Base-by-base conservation (phyloP, 768 basidiomycete genomes). In the Roridomyces roridus region DNA sequence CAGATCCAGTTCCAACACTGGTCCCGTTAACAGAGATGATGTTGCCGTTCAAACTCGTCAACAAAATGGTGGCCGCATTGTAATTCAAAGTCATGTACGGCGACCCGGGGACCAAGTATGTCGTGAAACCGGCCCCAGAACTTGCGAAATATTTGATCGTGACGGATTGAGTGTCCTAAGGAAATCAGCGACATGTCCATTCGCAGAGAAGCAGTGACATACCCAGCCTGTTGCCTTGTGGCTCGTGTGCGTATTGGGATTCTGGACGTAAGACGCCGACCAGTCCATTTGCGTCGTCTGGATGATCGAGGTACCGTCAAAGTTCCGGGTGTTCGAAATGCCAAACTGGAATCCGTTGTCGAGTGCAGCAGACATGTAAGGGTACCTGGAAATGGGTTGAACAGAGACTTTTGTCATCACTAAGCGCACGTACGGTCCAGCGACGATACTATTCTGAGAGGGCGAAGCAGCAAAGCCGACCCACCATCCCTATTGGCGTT, bases 221-320 rank as follows among this genome's bases (percentile, higher is more conserved):
- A 72, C 73, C 73, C 73, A 74, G 28, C 65, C 65, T 1, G 72
- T 57, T 20, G 73, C 69, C 58, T 74, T 74, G 59, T 70, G 73
- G 50, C 68, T 66, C 17, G 60, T 42, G n/a, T 56, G 56, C n/a
- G 59, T 29, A 46, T 67, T 65, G n/a, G 72, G 72, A 46, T 70
- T 60, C 49, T 73, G 63, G 10, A 67, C 65, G 46, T 73, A 74
- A 20, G 70, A 67, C 5, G 63, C 70, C 35, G 66, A 49, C 73
- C 73, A 74, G 58, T 74, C 73, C 29, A 66, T 62, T 55, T 73
- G 69, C 0, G 67, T 59, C 3, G 67, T 65, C 47, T 74, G 73
- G 50, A 68, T 71, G 41, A 74, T 67, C 3, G 72, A 73, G 11
- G 61, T 61, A 5, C 73, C 73, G 46, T 74, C 73, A 23, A 70